Conservation (phyloP, 1,284 basidiomycete species). For the Tilletia walkeri region DNA sequence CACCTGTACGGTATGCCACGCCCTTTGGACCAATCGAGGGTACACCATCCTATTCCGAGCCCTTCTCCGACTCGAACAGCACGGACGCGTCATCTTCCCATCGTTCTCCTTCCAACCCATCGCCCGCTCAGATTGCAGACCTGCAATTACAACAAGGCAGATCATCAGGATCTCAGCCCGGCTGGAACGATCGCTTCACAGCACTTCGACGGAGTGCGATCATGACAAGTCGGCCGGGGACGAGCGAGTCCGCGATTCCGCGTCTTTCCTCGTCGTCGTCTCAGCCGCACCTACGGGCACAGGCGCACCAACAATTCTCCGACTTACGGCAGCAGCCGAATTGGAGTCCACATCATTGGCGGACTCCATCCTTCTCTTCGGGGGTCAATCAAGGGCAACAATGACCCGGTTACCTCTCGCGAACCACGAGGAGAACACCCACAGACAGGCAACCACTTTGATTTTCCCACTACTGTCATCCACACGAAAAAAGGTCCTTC, state of each 20-base stretch:
- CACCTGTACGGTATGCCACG: background rate
- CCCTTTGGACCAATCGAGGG: background rate
- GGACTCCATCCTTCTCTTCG: background rate
- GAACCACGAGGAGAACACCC: too few relatives aligned
- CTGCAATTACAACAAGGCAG: background rate
- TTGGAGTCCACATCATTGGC: background rate
- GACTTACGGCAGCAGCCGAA: background rate
- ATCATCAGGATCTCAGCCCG: background rate
- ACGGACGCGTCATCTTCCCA: background rate
- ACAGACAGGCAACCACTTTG: too few relatives aligned
- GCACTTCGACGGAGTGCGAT: background rate
- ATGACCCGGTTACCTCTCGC: too few relatives aligned
- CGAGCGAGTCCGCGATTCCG: background rate
- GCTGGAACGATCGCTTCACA: constrained; percentile 6
- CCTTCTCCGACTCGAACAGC: background rate
- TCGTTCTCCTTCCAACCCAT: background rate
- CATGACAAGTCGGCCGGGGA: background rate
- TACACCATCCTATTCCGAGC: background rate
- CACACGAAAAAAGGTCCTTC: too few relatives aligned
- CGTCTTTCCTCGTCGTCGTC: background rate
- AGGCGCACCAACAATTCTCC: background rate
- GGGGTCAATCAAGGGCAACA: too few relatives aligned
- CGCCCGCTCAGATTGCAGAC: background rate
- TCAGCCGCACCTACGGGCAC: background rate
- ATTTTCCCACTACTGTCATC: too few relatives aligned